Percentiles rank a stretch among this genome's conserved stretches.
phyloP scores from a whole-genome alignment of 2,329 filamentous ascomycete genomes.

The Huntiella abstrusa region DNA sequence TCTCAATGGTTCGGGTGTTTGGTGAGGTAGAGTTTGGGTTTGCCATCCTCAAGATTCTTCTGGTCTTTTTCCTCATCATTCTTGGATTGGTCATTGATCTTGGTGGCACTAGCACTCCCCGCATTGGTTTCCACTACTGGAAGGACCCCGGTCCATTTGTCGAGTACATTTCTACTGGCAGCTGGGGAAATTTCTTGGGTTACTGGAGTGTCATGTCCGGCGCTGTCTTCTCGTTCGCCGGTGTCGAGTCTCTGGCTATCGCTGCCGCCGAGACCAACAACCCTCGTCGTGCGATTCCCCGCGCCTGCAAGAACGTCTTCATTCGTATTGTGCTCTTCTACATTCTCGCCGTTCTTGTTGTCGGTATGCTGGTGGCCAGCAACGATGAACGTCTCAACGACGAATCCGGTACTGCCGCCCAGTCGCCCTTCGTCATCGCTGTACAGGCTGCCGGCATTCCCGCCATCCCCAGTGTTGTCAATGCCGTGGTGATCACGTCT shows the following conservation, averaged over 20 bases:
- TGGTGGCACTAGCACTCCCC: conserved; percentile 37
- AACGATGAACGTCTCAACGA: conserved; percentile 21
- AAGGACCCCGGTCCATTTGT: conserved; percentile 47
- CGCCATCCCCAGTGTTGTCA: conserved; percentile 53
- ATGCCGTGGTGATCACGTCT: conserved; percentile 56
- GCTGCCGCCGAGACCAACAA: conserved; percentile 40
- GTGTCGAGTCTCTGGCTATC: conserved; percentile 43
- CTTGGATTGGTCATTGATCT: conserved; percentile 43
- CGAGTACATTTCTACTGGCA: conserved; percentile 38
- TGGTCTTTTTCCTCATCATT: conserved; percentile 43
- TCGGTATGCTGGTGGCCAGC: conserved; percentile 46
- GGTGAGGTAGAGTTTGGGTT: conserved; percentile 39
- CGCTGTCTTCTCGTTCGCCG: conserved; percentile 50
- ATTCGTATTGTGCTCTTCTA: conserved; percentile 40
- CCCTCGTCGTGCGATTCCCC: conserved; percentile 32
- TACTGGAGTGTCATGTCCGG: conserved; percentile 43
- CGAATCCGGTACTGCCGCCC: conserved; percentile 27
- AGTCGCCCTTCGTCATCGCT: conserved; percentile 52
- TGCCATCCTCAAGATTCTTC: conserved; percentile 35
- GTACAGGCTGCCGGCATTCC: conserved; percentile 47
- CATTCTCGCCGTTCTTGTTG: conserved; percentile 51
- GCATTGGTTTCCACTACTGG: conserved; percentile 53
- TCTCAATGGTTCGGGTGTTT: conserved; percentile 25
- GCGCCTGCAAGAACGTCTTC: conserved; percentile 37
- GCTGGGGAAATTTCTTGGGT: conserved; percentile 46